Base-by-base conservation (phyloP, 2,329 filamentous ascomycete genomes). In the Leptographium radiaticola region DNA sequence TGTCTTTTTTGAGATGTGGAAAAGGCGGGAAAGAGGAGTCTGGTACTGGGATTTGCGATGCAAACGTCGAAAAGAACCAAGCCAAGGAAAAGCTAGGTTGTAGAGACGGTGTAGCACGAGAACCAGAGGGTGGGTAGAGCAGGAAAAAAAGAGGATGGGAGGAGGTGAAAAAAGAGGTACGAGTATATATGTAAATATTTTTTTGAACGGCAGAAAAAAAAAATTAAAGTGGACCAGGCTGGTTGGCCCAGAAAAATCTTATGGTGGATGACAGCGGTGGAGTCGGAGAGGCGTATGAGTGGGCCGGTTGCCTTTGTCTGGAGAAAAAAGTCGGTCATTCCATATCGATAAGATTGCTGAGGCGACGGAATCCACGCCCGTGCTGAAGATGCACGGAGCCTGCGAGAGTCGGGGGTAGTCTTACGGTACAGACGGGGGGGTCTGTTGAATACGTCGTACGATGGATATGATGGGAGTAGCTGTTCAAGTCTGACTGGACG, bases 121-220 rank as follows among this genome's bases (percentile, higher is more conserved):
- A 60, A 56, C 60, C 56, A 58, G 63, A 62, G 62, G 63, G 59
- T 57, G 63, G 57, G 54, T 25, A 34, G n/a, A 49, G 48, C 18
- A 50, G 48, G 45, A 38, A 30, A 31, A 52, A 38, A 42, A 36
- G 43, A n/a, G 44, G 46, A 18, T 10, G 18, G 60, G 62, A 66
- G 64, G 59, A 57, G 63, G 64, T 65, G 44, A 53, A 55, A 49
- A 53, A 43, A 25, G 16, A 38, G 38, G n/a, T 47, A 52, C 10
- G 12, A 52, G 47, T 42, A 39, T 45, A 40, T 44, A 49, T 56
- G 56, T 55, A 57, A 55, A 56, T 49, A 39, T 52, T 58, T 57
- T 57, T 56, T 52, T 42, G 34, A n/a, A 44, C 36, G 42, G 54
- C 40, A 49, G 52, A 56, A 59, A 57, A 59, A 58, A 60, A 53